Conservation (phyloP, 768 basidiomycete genomes). For the Termitomyces sp. region DNA sequence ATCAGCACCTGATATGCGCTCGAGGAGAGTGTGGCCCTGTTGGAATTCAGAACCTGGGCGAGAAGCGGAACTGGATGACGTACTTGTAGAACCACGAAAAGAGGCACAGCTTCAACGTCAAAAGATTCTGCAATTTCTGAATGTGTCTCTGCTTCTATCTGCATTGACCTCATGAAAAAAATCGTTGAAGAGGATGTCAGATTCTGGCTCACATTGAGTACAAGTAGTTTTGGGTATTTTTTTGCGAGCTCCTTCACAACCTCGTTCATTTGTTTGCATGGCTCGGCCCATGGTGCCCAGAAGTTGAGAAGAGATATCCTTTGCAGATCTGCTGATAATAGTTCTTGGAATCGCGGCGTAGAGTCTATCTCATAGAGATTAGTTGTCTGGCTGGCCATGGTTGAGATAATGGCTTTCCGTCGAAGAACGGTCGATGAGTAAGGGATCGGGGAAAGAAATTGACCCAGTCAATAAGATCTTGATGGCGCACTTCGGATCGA, state of each 20-base stretch:
- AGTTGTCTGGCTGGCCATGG: conserved; percentile 3
- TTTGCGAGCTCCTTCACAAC: conserved; percentile 69
- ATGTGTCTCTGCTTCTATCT: conserved; percentile 83
- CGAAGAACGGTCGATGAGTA: conserved; percentile 12
- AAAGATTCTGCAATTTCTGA: conserved; percentile 89
- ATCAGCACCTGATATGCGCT: conserved; percentile 76
- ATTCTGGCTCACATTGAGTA: conserved; percentile 56
- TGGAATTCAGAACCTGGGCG: background rate
- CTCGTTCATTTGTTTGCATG: conserved; percentile 86
- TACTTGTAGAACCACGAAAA: conserved; percentile 79
- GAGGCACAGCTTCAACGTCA: conserved; percentile 84
- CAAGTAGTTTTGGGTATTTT: conserved; percentile 63
- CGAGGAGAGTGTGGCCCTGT: conserved; percentile 87
- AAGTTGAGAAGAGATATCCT: conserved; percentile 88
- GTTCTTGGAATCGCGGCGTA: conserved; percentile 63
- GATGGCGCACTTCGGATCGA: conserved; percentile 17
- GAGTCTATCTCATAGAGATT: conserved; percentile 48
- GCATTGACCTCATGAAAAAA: background rate
- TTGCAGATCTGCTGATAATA: conserved; percentile 72
- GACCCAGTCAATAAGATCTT: conserved; percentile 13
- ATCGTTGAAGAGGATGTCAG: background rate
- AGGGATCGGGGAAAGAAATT: conserved; percentile 2
- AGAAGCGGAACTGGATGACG: conserved; percentile 14
- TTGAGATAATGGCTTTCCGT: background rate
- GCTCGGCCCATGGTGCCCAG: conserved; percentile 91